Evolutionary conservation across 1,139 yeast genomes (phyloP).

Genomic region (Candida labiduridarum): DNA sequence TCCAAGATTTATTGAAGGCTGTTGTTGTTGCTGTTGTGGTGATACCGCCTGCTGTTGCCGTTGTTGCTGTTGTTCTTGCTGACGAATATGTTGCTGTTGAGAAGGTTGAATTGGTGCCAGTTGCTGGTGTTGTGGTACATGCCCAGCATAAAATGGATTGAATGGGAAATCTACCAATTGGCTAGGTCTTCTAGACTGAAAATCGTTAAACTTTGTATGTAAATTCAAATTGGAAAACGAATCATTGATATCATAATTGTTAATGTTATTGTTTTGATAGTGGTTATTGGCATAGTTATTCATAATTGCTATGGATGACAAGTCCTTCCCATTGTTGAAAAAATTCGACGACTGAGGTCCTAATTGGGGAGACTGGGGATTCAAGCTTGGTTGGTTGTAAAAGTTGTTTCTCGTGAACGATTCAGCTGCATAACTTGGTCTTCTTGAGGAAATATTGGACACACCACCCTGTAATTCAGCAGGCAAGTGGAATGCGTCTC

Average conservation of each 20-base stretch:
- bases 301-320: conserved; percentile 25
- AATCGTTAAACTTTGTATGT: conserved; percentile 40
- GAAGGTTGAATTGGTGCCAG: conserved; percentile 5
- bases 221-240: conserved; percentile 38
- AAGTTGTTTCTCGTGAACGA: conserved; percentile 44
- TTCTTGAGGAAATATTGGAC: conserved; percentile 59
- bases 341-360: conserved; percentile 11
- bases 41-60: conserved; percentile 7
- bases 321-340: conserved; percentile 12
- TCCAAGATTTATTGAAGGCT: conserved; percentile 7
- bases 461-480: conserved; percentile 66
- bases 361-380: conserved; percentile 13
- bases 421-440: conserved; percentile 70
- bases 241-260: conserved; percentile 33
- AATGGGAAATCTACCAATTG: conserved; percentile 41
- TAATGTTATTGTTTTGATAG: conserved; percentile 16
- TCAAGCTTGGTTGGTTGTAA: conserved; percentile 11
- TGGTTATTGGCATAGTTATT: conserved; percentile 21
- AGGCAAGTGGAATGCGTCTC: conserved; percentile 50
- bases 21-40: conserved; percentile 2
- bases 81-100: conserved; percentile 8
- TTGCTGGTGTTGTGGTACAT: conserved; percentile 10
- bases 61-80: conserved; percentile 4
- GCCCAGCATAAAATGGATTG: conserved; percentile 12
- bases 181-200: conserved; percentile 49